Evolutionary conservation across 345 rosid species (phyloP).

Genomic region (Eucalyptus fibrosa): DNA sequence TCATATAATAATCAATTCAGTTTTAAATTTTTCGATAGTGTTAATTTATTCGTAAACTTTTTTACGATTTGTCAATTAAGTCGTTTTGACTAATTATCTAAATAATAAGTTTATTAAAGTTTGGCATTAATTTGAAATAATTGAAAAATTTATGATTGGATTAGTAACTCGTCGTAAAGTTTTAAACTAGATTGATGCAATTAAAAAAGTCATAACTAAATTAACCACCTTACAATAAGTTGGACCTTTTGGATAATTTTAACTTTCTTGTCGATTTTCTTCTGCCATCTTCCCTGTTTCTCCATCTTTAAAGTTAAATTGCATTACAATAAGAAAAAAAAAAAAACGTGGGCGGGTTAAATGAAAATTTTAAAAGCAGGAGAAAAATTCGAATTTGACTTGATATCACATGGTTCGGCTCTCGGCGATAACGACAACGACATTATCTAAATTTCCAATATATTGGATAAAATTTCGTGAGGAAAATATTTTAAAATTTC

Average conservation of each 20-base stretch:
- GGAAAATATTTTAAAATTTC: neutral
- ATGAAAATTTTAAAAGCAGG: neutral
- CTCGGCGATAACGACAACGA: neutral
- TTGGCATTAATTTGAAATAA: too few species aligned
- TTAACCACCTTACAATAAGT: too few species aligned
- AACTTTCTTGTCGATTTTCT: neutral
- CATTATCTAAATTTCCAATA: neutral
- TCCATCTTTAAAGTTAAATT: neutral
- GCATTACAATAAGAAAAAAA: neutral
- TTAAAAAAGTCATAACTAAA: rapidly evolving
- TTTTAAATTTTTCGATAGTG: too few species aligned
- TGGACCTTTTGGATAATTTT: neutral
- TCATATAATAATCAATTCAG: too few species aligned
- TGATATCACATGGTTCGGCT: neutral
- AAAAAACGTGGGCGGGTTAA: neutral
- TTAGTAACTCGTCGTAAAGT: rapidly evolving
- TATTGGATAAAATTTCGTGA: neutral
- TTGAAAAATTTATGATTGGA: rapidly evolving
- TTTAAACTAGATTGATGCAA: rapidly evolving
- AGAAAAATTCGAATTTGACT: neutral
- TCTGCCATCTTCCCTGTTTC: neutral
- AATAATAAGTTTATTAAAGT: too few species aligned
- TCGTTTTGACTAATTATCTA: neutral
- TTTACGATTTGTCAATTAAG: too few species aligned
- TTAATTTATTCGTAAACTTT: rapidly evolving